These are phyloP conservation scores for Lotus japonicus DNA, from an alignment of 306 rosid species.

Conservation along the genomic window DNA sequence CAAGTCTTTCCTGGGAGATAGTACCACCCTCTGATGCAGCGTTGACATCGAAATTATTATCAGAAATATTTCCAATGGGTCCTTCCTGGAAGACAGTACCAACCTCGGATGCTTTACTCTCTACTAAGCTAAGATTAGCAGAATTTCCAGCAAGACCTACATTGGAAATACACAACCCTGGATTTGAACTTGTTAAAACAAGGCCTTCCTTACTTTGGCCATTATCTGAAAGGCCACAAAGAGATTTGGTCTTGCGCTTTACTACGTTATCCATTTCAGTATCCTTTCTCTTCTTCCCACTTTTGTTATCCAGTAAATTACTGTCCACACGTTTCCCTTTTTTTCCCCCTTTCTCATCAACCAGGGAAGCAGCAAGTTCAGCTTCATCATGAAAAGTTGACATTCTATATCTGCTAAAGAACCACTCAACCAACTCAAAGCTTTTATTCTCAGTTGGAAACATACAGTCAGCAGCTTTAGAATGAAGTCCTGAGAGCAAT, in stretches of 20 bases:
- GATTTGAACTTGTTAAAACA: constrained; percentile 15
- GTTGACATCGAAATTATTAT: not conserved
- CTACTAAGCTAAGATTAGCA: not conserved
- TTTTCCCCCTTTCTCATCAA: constrained; percentile 24
- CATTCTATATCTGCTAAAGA: constrained; percentile 61
- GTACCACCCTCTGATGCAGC: not conserved
- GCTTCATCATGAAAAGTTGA: constrained; percentile 53
- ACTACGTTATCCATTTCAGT: constrained; percentile 28
- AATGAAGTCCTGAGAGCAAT: constrained; percentile 59
- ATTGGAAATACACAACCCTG: not conserved
- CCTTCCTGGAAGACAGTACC: not conserved
- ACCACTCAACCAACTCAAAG: constrained; percentile 57
- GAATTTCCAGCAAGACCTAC: constrained; percentile 7
- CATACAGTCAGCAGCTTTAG: constrained; percentile 56
- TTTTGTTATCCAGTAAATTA: constrained; percentile 7
- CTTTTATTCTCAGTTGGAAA: constrained; percentile 31
- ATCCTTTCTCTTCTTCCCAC: constrained; percentile 19
- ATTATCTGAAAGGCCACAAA: constrained; percentile 48
- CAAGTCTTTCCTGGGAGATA: not conserved
- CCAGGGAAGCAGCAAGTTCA: constrained; percentile 28
- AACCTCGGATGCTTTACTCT: constrained; percentile 3
- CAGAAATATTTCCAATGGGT: constrained; percentile 1
- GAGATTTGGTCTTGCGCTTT: constrained; percentile 46
- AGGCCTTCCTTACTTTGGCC: constrained; percentile 4
- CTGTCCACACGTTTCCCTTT: not conserved